Base-by-base conservation (phyloP, 1,284 basidiomycete genomes). In the Ganoderma multipileum region DNA sequence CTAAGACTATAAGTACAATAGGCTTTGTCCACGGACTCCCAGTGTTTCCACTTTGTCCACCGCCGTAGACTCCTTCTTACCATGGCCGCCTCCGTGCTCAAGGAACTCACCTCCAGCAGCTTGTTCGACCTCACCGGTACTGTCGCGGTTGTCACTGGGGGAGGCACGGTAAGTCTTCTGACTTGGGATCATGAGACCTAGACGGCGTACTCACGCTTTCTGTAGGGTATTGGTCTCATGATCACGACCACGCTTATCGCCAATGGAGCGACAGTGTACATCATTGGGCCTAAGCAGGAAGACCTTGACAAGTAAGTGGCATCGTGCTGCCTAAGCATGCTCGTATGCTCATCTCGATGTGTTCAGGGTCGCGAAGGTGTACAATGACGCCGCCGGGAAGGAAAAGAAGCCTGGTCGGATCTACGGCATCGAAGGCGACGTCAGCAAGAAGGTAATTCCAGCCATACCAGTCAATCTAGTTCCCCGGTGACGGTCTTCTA, bases 221-320 rank as follows among this genome's bases (percentile, higher is more conserved):
- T 12, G 23, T 44, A 86, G 85, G 85, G 85, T 0, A 86, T 86
- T 33, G 85, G 85, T 1, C 70, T 85, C 33, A 86, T 86, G 82
- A 84, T 85, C 38, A 81, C 78, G 60, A 81, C 81, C 5, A 83
- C 84, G 1, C 74, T 87, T 6, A 73, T 85, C n/a, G 81, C 84
- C 1, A 87, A 87, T 64, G 85, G 85, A 7, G 85, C 85, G 0
- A 83, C 79, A 0, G 85, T 86, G 0, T 86, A 84, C 64, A 84
- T 85, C 64, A 81, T 86, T 44, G 85, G 85, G 0, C 83, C 81
- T 0, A 79, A 79, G 16, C 84, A 86, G 70, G 78, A 72, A 16
- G 82, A 83, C n/a, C 76, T 87, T 7, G 83, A 86, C 64, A 74
- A 63, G 80, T 81, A 30, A 33, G 74, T 71, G n/a, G 20, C 55